phyloP scores from a whole-genome alignment of 345 rosid genomes.

The Isatis tinctoria region DNA sequence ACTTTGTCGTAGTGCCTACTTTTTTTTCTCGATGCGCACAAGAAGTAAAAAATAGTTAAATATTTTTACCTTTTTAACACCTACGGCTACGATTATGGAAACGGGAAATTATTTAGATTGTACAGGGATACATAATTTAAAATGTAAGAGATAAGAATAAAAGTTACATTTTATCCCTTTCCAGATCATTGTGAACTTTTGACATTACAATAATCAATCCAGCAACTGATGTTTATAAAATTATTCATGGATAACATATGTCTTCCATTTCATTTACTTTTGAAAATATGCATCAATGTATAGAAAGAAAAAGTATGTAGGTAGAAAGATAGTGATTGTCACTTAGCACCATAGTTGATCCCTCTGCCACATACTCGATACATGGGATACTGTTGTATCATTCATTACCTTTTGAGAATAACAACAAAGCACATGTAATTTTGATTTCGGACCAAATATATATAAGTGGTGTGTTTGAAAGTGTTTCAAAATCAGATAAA shows the following conservation, averaged over 20 bases:
- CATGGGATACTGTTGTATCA: slow-evolving; percentile 15
- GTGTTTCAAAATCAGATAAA: not conserved
- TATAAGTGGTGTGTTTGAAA: not conserved
- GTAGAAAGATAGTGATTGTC: slow-evolving; percentile 29
- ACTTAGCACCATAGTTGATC: slow-evolving; percentile 21
- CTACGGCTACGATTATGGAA: slow-evolving; percentile 12
- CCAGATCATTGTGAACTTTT: slow-evolving; percentile 8
- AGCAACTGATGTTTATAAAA: not conserved
- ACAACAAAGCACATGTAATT: slow-evolving; percentile 5
- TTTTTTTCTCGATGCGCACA: slow-evolving; percentile 27
- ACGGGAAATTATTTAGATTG: not conserved
- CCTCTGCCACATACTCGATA: slow-evolving; percentile 10
- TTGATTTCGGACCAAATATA: not conserved
- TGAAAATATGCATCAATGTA: not conserved
- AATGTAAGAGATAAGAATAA: not conserved
- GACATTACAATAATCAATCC: not conserved
- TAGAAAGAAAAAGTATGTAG: not conserved
- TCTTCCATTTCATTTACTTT: not conserved
- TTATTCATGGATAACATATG: slow-evolving; percentile 7
- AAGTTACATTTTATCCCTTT: not conserved
- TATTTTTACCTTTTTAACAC: not conserved
- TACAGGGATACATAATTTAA: not conserved
- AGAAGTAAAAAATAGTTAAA: not conserved
- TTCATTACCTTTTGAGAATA: slow-evolving; percentile 22
- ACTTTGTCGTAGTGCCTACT: slow-evolving; percentile 15